A percentile compares a stretch with the other conserved stretches of the same genome.
Conservation (phyloP, 768 basidiomycete species). For the Rhodocollybia butyracea region DNA sequence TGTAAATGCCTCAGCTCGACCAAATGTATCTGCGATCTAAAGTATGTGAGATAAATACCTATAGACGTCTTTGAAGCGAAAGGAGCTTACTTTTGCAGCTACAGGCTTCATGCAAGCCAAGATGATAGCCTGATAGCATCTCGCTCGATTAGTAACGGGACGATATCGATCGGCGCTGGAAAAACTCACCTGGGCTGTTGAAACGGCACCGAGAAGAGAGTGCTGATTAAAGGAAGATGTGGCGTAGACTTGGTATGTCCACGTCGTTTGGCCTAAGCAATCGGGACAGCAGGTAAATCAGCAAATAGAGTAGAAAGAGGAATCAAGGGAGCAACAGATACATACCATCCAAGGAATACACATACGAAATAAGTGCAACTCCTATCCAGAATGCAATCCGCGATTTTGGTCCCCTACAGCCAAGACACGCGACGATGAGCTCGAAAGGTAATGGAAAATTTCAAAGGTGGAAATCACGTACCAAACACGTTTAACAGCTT, state of each 20-base stretch:
- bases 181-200: constrained; percentile 18
- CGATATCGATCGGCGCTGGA: constrained; percentile 20
- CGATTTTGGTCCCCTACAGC: constrained; percentile 17
- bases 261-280: constrained; percentile 40
- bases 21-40: neutral
- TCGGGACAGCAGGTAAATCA: neutral
- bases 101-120: constrained; percentile 38
- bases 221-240: constrained; percentile 25
- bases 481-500: constrained; percentile 8
- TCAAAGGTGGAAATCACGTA: neutral
- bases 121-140: neutral
- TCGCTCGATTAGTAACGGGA: neutral
- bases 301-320: neutral
- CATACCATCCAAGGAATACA: constrained; percentile 51
- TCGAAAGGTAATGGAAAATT: neutral
- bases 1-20: constrained; percentile 7
- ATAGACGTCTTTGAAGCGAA: constrained; percentile 44
- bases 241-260: constrained; percentile 42
- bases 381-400: constrained; percentile 44
- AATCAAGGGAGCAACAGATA: neutral
- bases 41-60: constrained; percentile 17
- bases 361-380: constrained; percentile 48
- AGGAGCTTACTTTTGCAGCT: constrained; percentile 51
- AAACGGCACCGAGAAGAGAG: constrained; percentile 11
- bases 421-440: neutral